Evolutionary conservation across 306 rosid species (phyloP).

Genomic region (cucumber (Cucumis sativus)): DNA sequence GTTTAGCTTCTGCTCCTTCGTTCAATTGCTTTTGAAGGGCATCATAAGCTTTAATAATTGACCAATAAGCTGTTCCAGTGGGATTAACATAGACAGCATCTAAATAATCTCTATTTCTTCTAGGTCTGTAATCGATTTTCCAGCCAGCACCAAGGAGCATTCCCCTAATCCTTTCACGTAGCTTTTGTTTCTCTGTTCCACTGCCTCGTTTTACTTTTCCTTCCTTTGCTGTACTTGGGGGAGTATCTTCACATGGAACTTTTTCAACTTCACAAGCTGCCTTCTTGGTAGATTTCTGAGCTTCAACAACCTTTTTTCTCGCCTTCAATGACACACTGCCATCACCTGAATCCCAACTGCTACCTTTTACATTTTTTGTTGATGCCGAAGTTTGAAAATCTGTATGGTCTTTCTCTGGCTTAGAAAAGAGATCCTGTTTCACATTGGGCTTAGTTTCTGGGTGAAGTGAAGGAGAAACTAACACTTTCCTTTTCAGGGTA

Average conservation of each 20-base stretch:
- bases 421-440: slow-evolving; percentile 32
- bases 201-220: slow-evolving; percentile 76
- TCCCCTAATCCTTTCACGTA: slow-evolving; percentile 73
- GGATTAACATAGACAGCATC: slow-evolving; percentile 94
- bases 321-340: slow-evolving; percentile 52
- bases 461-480: slow-evolving; percentile 20
- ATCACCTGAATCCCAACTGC: slow-evolving; percentile 49
- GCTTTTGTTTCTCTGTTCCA: slow-evolving; percentile 93
- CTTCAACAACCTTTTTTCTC: slow-evolving; percentile 31
- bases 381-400: slow-evolving; percentile 36
- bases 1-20: slow-evolving; percentile 38
- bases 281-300: slow-evolving; percentile 34
- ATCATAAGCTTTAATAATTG: slow-evolving; percentile 93
- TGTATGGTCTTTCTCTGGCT: slow-evolving; percentile 34
- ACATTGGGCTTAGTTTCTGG: slow-evolving; percentile 28
- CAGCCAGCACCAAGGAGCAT: slow-evolving; percentile 83
- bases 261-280: slow-evolving; percentile 34
- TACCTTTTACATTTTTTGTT: slow-evolving; percentile 36
- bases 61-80: slow-evolving; percentile 91
- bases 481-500: slow-evolving; percentile 31
- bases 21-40: slow-evolving; percentile 80
- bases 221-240: slow-evolving; percentile 34
- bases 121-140: slow-evolving; percentile 90
- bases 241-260: slow-evolving; percentile 46
- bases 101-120: slow-evolving; percentile 90